These are phyloP conservation scores for Saturnispora bothae DNA, from an alignment of 805 yeast species.

Conservation along the genomic window DNA sequence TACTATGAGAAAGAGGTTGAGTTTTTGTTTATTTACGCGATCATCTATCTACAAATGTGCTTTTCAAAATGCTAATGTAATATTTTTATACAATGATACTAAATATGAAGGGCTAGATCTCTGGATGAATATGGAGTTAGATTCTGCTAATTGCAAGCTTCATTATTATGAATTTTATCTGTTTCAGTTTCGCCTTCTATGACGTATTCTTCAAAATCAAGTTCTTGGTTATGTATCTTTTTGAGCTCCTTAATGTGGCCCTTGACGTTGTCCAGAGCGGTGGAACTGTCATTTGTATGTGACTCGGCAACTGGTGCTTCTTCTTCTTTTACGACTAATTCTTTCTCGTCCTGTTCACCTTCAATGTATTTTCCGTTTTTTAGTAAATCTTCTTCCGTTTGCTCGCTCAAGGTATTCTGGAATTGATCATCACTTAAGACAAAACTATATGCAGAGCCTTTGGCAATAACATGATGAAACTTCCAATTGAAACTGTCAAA, in stretches of 20 bases:
- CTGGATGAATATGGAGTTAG: too few relatives aligned
- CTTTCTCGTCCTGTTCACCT: neutral
- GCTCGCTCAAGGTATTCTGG: constrained; percentile 10
- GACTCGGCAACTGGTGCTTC: constrained; percentile 3
- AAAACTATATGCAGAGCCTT: constrained; percentile 22
- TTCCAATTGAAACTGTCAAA: constrained; percentile 68
- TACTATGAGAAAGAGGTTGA: too few relatives aligned
- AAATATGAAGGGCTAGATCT: too few relatives aligned
- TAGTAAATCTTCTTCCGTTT: neutral
- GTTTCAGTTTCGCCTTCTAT: constrained; percentile 13
- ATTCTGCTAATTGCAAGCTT: too few relatives aligned
- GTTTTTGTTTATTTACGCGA: too few relatives aligned
- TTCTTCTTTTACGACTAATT: neutral
- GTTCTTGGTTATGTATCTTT: neutral
- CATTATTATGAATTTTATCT: neutral
- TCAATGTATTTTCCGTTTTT: neutral
- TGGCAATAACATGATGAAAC: constrained; percentile 39
- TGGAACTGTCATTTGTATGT: constrained; percentile 7
- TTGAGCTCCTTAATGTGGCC: constrained; percentile 3
- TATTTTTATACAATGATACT: too few relatives aligned
- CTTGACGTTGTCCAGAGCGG: constrained; percentile 9
- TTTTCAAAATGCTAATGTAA: too few relatives aligned
- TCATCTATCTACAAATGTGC: too few relatives aligned
- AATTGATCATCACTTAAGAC: constrained; percentile 20
- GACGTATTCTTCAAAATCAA: constrained; percentile 22